phyloP scores from a whole-genome alignment of 139 green algal genomes.

The Nannochloris sp. region DNA sequence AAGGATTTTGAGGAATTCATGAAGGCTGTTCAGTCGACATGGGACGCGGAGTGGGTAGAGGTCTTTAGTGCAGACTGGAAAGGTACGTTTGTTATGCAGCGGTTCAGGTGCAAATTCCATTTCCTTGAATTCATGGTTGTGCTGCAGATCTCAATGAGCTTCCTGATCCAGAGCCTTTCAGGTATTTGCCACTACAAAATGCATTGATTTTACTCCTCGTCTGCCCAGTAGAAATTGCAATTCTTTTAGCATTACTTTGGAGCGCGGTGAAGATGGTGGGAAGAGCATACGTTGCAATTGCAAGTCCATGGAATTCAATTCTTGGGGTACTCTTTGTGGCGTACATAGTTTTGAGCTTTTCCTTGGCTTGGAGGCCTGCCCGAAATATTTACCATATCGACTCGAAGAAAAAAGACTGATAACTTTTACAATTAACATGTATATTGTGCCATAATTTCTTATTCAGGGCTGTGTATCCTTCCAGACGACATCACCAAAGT shows the following conservation, averaged over 20 bases:
- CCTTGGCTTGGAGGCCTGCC: not conserved
- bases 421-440: not conserved
- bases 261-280: not conserved
- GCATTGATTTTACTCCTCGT: not conserved
- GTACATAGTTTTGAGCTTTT: conserved; percentile 7
- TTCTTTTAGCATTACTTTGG: not conserved
- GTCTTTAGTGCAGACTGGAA: conserved; percentile 19
- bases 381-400: conserved; percentile 1
- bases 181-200: not conserved
- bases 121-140: not conserved
- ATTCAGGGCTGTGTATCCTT: conserved; percentile 11
- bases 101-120: not conserved
- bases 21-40: conserved; percentile 36
- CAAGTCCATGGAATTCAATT: not conserved
- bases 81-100: not conserved
- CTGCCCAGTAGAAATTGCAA: not conserved
- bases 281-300: not conserved
- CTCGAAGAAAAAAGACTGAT: not conserved
- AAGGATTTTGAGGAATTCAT: conserved; percentile 52
- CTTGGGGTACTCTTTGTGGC: not conserved
- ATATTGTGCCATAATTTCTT: not conserved
- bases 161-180: conserved; percentile 3
- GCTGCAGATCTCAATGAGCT: conserved; percentile 1
- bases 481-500: conserved; percentile 90
- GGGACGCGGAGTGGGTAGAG: conserved; percentile 49